Conservation (phyloP, 2,329 filamentous ascomycete genomes). For the Microthyrium microscopicum region DNA sequence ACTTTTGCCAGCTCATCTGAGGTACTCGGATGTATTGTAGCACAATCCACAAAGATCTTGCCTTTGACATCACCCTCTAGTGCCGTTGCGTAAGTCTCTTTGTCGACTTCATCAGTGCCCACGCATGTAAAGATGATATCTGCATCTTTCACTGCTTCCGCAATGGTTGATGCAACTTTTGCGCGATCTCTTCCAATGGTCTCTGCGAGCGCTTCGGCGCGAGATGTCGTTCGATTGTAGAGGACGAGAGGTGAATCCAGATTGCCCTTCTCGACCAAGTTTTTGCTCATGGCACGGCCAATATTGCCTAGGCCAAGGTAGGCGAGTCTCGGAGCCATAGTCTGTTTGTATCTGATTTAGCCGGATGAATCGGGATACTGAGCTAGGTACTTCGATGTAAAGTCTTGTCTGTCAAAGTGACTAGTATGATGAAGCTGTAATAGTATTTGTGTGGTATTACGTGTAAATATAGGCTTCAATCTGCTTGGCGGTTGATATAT, state of each 20-base stretch:
- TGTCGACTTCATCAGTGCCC: conserved; percentile 59
- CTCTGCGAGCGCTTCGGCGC: conserved; percentile 45
- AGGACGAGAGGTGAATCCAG: conserved; percentile 57
- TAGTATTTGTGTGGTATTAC: too few species aligned
- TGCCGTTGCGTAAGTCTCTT: conserved; percentile 41
- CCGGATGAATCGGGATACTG: too few species aligned
- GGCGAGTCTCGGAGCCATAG: conserved; percentile 41
- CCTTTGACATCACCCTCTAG: conserved; percentile 40
- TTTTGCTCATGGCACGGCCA: conserved; percentile 75
- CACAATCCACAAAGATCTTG: conserved; percentile 77
- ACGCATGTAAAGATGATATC: conserved; percentile 75
- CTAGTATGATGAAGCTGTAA: too few species aligned
- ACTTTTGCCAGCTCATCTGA: conserved; percentile 47
- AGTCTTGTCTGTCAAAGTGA: too few species aligned
- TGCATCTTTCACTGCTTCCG: conserved; percentile 48
- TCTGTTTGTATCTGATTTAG: too few species aligned
- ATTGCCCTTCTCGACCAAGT: conserved; percentile 61
- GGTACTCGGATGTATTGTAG: conserved; percentile 72
- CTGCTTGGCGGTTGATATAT: too few species aligned
- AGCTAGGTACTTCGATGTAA: too few species aligned
- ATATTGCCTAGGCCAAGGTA: conserved; percentile 83
- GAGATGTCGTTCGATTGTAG: conserved; percentile 60
- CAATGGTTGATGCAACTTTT: conserved; percentile 44
- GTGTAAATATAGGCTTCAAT: too few species aligned
- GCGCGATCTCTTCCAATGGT: conserved; percentile 45